Conservation (phyloP, 1,139 yeast genomes). For the Blastobotrys buckinghamii region DNA sequence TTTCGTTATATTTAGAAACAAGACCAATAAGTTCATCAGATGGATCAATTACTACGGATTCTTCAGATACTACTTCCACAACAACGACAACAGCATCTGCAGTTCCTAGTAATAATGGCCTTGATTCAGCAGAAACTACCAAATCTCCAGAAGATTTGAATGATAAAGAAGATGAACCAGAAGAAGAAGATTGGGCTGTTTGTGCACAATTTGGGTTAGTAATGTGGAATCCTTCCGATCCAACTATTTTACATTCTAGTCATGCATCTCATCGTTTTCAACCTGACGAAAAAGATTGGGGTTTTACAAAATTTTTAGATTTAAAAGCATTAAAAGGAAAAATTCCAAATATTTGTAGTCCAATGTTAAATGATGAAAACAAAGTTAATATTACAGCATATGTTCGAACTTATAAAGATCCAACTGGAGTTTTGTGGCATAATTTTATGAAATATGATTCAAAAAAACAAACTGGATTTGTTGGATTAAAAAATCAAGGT, state of each 20-base stretch:
- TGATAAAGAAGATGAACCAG: conserved; percentile 27
- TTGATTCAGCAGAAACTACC: neutral
- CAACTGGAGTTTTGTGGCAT: conserved; percentile 94
- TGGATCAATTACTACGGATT: no score
- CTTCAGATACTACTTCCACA: no score
- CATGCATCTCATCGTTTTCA: conserved; percentile 78
- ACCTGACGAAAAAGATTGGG: conserved; percentile 86
- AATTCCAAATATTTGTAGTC: neutral
- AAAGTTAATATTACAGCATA: conserved; percentile 67
- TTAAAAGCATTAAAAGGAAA: conserved; percentile 29
- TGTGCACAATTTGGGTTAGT: conserved; percentile 90
- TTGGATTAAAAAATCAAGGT: conserved; percentile 93
- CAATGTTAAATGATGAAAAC: conserved; percentile 51
- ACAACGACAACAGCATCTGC: no score
- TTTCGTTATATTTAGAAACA: conserved; percentile 33
- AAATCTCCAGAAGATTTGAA: neutral
- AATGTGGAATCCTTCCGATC: conserved; percentile 75
- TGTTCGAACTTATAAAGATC: conserved; percentile 73
- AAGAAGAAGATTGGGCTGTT: conserved; percentile 58
- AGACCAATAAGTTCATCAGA: conserved; percentile 19
- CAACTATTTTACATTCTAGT: conserved; percentile 51
- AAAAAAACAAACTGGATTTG: conserved; percentile 78
- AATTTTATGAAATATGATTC: conserved; percentile 82
- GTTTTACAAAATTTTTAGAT: conserved; percentile 74
- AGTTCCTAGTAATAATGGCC: neutral